Evolutionary conservation across 495 filamentous ascomycete species (phyloP), one percentile per base, ranked within the genome.

Genomic region (Darksidea phi): DNA sequence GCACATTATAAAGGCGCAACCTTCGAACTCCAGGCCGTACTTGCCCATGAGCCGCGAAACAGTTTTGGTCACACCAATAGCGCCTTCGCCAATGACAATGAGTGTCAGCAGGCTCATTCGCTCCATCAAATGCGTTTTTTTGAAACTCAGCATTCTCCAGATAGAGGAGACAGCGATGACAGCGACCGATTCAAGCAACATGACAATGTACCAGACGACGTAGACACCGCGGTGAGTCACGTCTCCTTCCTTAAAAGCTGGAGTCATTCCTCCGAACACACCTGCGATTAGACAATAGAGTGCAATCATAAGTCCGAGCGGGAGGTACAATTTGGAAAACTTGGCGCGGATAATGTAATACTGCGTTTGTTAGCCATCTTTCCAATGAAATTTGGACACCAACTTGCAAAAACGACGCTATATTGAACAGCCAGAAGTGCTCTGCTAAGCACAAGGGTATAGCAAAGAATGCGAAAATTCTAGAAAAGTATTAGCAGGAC

Each of bases 91-190:
- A 43, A 69, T 66, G 26, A 69, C 66, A 37, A 69, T 69, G 21
- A 69, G 47, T 13, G 66, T 69, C 17, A 69, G 50, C 11, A 69
- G 57, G 25, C 66, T 61, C 66, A 69, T 69, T 11, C 66, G 57
- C 49, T 69, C 66, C 50, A 69, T 63, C 38, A 69, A 52, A 51
- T 69, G 66, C 12, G 66, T 69, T 42, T 69, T 66, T 45, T 69
- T 69, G 58, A 69, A 66, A 48, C 63, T 69, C 42, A 69, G 47
- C 58, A 69, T 69, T 13, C 52, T 69, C 62, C 63, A 69, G 36
- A 38, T 45, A 20, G 45, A 59, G 17, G 66, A 69, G 10, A 69
- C 57, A 7, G 48, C 28, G 32, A 69, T 62, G 0, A 62, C 53
- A 48, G 15, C 52, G 12, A 54, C 25, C 2, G 58, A 26, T 34